These are phyloP conservation scores for Globisporangium megalacanthum DNA, from an alignment of 352 stramenopile species.

Conservation along the genomic window DNA sequence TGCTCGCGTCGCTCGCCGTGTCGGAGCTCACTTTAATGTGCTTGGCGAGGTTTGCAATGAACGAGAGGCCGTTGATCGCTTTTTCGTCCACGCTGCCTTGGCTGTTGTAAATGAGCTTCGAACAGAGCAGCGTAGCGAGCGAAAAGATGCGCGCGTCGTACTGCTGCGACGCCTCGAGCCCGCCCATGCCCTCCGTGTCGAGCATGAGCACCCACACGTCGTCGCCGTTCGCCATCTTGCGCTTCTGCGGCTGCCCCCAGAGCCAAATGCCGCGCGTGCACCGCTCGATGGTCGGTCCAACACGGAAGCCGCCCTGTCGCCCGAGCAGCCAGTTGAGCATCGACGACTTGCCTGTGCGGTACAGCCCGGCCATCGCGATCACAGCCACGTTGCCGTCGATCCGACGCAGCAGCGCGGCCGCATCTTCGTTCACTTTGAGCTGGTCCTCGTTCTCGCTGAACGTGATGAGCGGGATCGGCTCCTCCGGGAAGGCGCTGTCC, in stretches of 20 bases:
- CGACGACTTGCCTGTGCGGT: constrained; percentile 84
- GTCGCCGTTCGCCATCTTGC: constrained; percentile 58
- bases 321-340: constrained; percentile 87
- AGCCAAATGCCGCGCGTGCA: constrained; percentile 88
- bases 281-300: constrained; percentile 75
- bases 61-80: constrained; percentile 75
- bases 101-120: constrained; percentile 87
- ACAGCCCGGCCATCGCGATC: constrained; percentile 80
- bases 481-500: constrained; percentile 47
- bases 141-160: constrained; percentile 88
- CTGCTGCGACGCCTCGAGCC: constrained; percentile 76
- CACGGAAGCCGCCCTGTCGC: constrained; percentile 63
- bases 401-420: constrained; percentile 51
- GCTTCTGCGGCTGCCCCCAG: constrained; percentile 62
- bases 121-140: constrained; percentile 78
- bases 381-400: constrained; percentile 77
- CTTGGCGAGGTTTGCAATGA: constrained; percentile 85
- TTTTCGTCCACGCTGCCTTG: constrained; percentile 83
- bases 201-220: constrained; percentile 79
- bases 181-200: constrained; percentile 84
- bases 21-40: constrained; percentile 76
- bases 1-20: constrained; percentile 1
- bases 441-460: constrained; percentile 79
- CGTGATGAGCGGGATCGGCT: constrained; percentile 81
- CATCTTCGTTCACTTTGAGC: constrained; percentile 78